Evolutionary conservation across 345 rosid species (phyloP).

Genomic region (Orychophragmus violaceus): DNA sequence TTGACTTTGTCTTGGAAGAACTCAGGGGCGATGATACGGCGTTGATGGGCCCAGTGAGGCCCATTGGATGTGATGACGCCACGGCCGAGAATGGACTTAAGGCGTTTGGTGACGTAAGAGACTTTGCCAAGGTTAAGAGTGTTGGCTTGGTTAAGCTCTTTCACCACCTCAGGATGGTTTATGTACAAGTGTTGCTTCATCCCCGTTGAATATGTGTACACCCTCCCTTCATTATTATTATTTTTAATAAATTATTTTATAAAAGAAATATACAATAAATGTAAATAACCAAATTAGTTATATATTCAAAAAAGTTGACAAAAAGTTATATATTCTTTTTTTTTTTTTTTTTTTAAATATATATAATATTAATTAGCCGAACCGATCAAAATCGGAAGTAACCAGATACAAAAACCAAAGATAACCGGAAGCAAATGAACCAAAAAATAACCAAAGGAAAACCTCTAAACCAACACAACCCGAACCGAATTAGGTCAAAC

Average conservation of each 20-base stretch:
- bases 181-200: constrained; percentile 58
- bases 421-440: no score
- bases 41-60: constrained; percentile 57
- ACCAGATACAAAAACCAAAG: no score
- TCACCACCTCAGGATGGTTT: constrained; percentile 62
- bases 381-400: no score
- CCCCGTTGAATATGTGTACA: constrained; percentile 73
- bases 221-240: constrained; percentile 38
- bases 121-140: constrained; percentile 66
- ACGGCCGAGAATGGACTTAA: constrained; percentile 60
- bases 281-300: background rate
- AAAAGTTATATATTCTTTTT: background rate
- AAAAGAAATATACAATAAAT: background rate
- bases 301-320: background rate
- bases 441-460: no score
- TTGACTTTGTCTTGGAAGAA: constrained; percentile 72
- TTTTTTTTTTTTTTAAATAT: no score
- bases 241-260: background rate
- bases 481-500: no score
- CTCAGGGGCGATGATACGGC: constrained; percentile 67
- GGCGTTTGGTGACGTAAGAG: constrained; percentile 51
- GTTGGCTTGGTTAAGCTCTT: constrained; percentile 58
- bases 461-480: no score
- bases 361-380: no score
- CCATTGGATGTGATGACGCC: constrained; percentile 74